A percentile compares a stretch with the other conserved stretches of the same genome.
These are phyloP conservation scores for Nannochloris sp. DNA, from an alignment of 139 green algal genomes.

Conservation along the genomic window DNA sequence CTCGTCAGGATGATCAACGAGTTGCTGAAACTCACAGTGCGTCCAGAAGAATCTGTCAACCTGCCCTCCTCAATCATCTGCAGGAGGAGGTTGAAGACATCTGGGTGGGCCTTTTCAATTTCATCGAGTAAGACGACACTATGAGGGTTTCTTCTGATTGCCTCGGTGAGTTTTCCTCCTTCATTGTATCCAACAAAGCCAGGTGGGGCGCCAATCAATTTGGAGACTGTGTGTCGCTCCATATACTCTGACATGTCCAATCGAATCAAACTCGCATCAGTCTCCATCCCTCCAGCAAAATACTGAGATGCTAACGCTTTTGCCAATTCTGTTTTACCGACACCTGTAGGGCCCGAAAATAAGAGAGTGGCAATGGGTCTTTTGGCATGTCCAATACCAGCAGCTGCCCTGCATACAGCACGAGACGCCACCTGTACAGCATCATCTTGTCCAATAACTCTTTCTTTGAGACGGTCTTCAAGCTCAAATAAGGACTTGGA, in stretches of 20 bases:
- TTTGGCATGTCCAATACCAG: constrained; percentile 48
- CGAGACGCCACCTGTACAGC: constrained; percentile 45
- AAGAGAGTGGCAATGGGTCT: constrained; percentile 66
- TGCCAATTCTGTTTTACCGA: constrained; percentile 79
- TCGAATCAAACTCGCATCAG: constrained; percentile 53
- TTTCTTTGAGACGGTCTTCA: constrained; percentile 30
- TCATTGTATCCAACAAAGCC: constrained; percentile 71
- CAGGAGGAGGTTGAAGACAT: constrained; percentile 97
- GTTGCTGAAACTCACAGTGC: constrained; percentile 71
- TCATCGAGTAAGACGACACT: constrained; percentile 92
- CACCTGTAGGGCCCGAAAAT: constrained; percentile 69
- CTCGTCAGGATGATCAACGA: constrained; percentile 67
- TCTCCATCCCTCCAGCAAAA: constrained; percentile 21
- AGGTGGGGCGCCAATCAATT: constrained; percentile 62
- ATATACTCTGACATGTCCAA: constrained; percentile 99
- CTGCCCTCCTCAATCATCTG: constrained; percentile 93
- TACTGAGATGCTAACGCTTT: constrained; percentile 40
- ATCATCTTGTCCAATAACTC: constrained; percentile 65
- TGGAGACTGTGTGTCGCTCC: constrained; percentile 73
- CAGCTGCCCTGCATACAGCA: constrained; percentile 43
- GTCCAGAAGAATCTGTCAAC: constrained; percentile 77
- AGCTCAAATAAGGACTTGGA: constrained; percentile 41
- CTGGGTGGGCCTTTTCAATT: constrained; percentile 98
- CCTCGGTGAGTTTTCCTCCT: constrained; percentile 70
- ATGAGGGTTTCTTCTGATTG: constrained; percentile 67